These are phyloP conservation scores for Pseudozyma tsukubaensis DNA, from an alignment of 1,284 basidiomycete genomes.

Conservation along the genomic window DNA sequence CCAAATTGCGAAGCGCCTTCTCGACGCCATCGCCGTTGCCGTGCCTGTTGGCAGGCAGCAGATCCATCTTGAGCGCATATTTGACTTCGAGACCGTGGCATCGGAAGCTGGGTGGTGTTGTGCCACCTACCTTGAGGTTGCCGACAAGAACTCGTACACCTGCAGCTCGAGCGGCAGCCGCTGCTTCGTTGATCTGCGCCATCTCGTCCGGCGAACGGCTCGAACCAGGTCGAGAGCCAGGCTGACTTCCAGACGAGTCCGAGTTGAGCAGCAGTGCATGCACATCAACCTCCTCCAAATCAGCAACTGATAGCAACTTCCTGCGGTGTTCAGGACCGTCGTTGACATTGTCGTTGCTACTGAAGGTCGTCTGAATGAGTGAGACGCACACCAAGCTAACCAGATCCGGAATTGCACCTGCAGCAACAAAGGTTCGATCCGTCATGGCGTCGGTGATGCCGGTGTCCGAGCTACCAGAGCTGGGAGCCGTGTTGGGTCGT, in stretches of 20 bases:
- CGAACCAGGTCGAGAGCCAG: slow-evolving; percentile 37
- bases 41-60: slow-evolving; percentile 48
- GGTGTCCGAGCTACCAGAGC: slow-evolving; percentile 48
- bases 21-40: slow-evolving; percentile 30
- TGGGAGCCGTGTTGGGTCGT: slow-evolving; percentile 56
- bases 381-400: slow-evolving; percentile 56
- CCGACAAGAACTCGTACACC: slow-evolving; percentile 59
- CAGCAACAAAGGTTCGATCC: slow-evolving; percentile 35
- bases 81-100: slow-evolving; percentile 64
- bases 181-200: slow-evolving; percentile 42
- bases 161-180: slow-evolving; percentile 28
- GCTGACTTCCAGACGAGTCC: slow-evolving; percentile 31
- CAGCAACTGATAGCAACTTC: slow-evolving; percentile 57
- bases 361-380: slow-evolving; percentile 60
- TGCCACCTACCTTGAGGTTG: slow-evolving; percentile 48
- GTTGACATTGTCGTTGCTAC: slow-evolving; percentile 55
- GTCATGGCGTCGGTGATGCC: slow-evolving; percentile 39
- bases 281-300: slow-evolving; percentile 62
- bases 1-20: slow-evolving; percentile 37
- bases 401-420: slow-evolving; percentile 44
- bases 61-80: slow-evolving; percentile 63
- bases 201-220: slow-evolving; percentile 43
- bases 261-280: slow-evolving; percentile 47
- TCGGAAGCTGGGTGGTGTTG: slow-evolving; percentile 57
- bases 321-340: slow-evolving; percentile 56